Conservation (phyloP, 2,329 filamentous ascomycete genomes). For the Aspergillus pseudonomiae region DNA sequence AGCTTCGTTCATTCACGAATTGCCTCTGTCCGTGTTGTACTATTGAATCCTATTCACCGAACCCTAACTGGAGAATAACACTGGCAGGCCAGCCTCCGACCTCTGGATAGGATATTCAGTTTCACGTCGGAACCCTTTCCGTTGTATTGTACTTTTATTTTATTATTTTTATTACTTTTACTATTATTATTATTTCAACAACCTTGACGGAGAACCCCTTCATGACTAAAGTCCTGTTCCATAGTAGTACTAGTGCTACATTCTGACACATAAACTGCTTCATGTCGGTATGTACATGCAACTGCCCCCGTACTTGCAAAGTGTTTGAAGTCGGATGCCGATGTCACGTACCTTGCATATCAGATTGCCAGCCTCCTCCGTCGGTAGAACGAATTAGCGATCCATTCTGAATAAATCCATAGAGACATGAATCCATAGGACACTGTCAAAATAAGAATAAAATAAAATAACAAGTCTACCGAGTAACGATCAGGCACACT, state of each 20-base stretch:
- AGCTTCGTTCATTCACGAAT: no score
- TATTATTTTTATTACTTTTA: not conserved
- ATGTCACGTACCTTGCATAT: not conserved
- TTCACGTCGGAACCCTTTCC: not conserved
- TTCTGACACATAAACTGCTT: not conserved
- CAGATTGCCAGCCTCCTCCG: not conserved
- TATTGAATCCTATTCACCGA: no score
- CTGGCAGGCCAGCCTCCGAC: not conserved
- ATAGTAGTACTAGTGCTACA: not conserved
- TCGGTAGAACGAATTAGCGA: not conserved
- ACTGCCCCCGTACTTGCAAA: not conserved
- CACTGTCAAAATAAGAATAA: no score
- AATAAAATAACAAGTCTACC: no score
- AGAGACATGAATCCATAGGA: no score
- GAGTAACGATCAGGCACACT: no score
- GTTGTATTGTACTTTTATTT: not conserved
- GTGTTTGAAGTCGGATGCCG: not conserved
- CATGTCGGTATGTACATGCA: not conserved
- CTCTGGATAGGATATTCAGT: not conserved
- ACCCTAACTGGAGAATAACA: not conserved
- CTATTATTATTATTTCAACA: not conserved
- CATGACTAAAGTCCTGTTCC: not conserved
- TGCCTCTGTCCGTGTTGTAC: no score
- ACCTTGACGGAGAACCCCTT: not conserved
- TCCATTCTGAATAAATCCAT: not conserved